phyloP scores from a whole-genome alignment of 345 rosid species.

The Euphorbia pulcherrima region DNA sequence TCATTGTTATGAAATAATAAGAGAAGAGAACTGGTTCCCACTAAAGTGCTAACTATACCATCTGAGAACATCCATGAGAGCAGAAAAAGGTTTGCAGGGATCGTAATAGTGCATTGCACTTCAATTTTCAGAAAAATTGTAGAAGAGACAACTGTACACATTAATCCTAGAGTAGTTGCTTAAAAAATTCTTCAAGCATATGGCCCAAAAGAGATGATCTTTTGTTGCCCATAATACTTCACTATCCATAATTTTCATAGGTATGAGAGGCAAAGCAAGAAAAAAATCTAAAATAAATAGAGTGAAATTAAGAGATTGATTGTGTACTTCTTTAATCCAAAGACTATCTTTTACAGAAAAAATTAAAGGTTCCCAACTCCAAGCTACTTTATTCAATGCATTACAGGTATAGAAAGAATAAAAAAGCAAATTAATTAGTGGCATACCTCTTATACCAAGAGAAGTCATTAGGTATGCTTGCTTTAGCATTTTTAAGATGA shows the following conservation, averaged over 20 bases:
- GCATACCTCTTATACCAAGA: constrained; percentile 97
- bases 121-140: not conserved
- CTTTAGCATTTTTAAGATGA: constrained; percentile 98
- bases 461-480: constrained; percentile 99
- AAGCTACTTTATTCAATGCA: not conserved
- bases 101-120: not conserved
- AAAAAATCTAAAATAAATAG: constrained; percentile 5
- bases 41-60: not conserved
- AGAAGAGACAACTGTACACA: not conserved
- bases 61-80: not conserved
- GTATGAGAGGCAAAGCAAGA: not conserved
- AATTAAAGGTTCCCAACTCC: not conserved
- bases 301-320: not conserved
- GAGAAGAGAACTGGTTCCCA: not conserved
- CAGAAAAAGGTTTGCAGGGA: not conserved
- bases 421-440: not conserved
- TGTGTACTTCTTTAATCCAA: not conserved
- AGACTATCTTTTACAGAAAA: not conserved
- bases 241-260: not conserved
- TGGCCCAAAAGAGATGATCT: not conserved
- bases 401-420: not conserved
- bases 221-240: constrained; percentile 1
- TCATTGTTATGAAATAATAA: not conserved
- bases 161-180: not conserved
- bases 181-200: not conserved